A percentile compares a stretch with the other conserved stretches of the same genome.
Evolutionary conservation across 2,329 filamentous ascomycete genomes (phyloP).

Genomic region (Arthrobotrys megalospora): DNA sequence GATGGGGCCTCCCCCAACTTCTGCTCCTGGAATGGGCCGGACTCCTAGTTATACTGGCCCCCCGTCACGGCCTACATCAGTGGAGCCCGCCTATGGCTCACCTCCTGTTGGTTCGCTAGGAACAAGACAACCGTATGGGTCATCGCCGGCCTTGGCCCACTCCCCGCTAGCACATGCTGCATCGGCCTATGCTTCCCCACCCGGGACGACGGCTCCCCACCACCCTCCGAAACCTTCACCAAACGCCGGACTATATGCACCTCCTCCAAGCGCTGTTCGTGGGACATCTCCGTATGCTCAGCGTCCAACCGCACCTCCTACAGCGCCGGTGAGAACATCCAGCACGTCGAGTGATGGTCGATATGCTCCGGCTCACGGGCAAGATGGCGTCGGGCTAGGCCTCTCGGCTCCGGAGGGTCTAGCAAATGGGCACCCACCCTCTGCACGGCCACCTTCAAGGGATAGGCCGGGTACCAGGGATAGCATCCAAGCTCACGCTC

Average conservation of each 20-base stretch:
- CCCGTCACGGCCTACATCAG: constrained; percentile 49
- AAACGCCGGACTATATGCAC: constrained; percentile 24
- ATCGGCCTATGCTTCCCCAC: constrained; percentile 34
- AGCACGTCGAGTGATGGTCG: constrained; percentile 39
- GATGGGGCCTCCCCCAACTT: constrained; percentile 27
- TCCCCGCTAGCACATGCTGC: constrained; percentile 30
- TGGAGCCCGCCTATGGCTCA: constrained; percentile 43
- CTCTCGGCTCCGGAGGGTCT: constrained; percentile 27
- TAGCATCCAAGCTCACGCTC: constrained; percentile 53
- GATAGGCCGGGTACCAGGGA: constrained; percentile 54
- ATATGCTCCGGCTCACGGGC: constrained; percentile 28
- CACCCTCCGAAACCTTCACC: constrained; percentile 48
- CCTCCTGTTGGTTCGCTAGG: constrained; percentile 42
- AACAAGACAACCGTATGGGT: constrained; percentile 32
- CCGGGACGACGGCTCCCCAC: constrained; percentile 19
- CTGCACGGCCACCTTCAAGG: constrained; percentile 49
- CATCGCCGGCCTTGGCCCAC: constrained; percentile 31
- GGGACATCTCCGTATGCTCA: constrained; percentile 53
- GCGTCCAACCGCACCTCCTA: constrained; percentile 29
- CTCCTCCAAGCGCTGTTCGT: constrained; percentile 18
- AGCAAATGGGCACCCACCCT: constrained; percentile 29
- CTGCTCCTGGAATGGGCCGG: constrained; percentile 34
- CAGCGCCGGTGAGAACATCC: constrained; percentile 36
- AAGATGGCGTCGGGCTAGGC: constrained; percentile 38
- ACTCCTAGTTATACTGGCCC: constrained; percentile 43